These are phyloP conservation scores for Grosmannia serpens DNA, from an alignment of 2,329 filamentous ascomycete genomes.

Conservation along the genomic window DNA sequence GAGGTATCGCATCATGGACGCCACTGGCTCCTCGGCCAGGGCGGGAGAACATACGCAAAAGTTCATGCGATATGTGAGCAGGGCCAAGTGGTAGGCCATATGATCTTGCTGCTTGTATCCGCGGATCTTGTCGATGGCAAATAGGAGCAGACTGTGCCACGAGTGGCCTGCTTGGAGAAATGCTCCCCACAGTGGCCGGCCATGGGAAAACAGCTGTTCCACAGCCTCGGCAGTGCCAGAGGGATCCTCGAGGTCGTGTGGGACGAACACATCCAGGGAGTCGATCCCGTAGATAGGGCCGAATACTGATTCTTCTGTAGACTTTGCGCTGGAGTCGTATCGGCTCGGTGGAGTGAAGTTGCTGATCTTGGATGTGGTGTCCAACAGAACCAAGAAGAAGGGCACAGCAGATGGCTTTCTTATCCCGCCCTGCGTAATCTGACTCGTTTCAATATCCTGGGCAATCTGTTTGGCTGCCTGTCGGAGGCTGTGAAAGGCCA, in stretches of 20 bases:
- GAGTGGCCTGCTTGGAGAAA: not conserved
- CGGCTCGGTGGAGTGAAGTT: not conserved
- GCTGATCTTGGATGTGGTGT: not conserved
- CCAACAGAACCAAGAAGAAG: constrained; percentile 1
- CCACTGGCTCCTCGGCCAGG: not conserved
- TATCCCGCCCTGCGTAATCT: not conserved
- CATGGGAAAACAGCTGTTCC: not conserved
- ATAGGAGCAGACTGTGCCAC: not conserved
- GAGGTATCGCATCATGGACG: not conserved
- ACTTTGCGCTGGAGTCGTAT: not conserved
- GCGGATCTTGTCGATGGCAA: not conserved
- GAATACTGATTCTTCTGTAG: not conserved
- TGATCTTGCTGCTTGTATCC: not conserved
- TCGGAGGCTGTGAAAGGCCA: constrained; percentile 2
- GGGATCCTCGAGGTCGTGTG: not conserved
- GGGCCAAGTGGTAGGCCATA: not conserved
- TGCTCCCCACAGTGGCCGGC: constrained; percentile 1
- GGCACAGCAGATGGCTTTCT: not conserved
- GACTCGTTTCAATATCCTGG: not conserved
- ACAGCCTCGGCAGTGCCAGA: not conserved
- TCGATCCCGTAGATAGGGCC: not conserved
- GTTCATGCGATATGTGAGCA: not conserved
- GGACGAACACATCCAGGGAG: not conserved
- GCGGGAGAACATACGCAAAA: not conserved
- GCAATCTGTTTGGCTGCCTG: not conserved